A percentile compares a stretch with the other conserved stretches of the same genome.
Evolutionary conservation across 306 rosid species (phyloP).

Genomic region (Lagenaria siceraria): DNA sequence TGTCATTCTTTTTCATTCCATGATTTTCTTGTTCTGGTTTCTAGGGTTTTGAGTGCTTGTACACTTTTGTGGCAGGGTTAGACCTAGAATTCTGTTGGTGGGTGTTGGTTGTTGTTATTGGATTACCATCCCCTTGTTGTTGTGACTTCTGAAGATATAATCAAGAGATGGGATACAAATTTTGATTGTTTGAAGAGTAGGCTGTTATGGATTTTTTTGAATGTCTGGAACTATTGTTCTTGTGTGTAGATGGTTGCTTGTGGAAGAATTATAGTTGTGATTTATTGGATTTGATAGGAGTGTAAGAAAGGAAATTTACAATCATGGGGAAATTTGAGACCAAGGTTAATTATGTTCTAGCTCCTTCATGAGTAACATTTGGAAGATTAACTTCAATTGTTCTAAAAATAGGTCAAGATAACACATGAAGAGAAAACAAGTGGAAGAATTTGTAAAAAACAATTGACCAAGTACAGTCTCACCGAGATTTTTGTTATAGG

Average conservation of each 20-base stretch:
- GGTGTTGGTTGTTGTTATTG: background rate
- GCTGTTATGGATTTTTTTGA: background rate
- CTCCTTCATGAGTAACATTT: background rate
- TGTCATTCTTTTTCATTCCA: background rate
- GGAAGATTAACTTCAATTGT: background rate
- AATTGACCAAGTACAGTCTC: background rate
- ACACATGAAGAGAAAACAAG: background rate
- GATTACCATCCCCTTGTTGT: background rate
- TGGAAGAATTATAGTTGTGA: background rate
- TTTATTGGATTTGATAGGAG: background rate
- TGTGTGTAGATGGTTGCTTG: background rate
- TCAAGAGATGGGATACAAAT: background rate
- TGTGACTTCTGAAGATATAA: background rate
- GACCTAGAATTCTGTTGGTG: constrained; percentile 25
- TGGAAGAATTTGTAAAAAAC: background rate
- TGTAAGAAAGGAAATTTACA: background rate
- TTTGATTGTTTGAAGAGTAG: background rate
- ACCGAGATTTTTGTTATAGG: background rate
- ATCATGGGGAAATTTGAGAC: background rate
- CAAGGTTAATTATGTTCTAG: background rate
- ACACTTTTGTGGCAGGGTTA: constrained; percentile 17
- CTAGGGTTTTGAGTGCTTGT: constrained; percentile 14
- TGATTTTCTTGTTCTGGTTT: background rate
- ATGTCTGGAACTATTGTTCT: background rate
- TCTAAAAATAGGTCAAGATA: background rate